A percentile compares a stretch with the other conserved stretches of the same genome.
These are phyloP conservation scores for Fusarium guadeloupense DNA, from an alignment of 2,329 filamentous ascomycete genomes.

Conservation along the genomic window DNA sequence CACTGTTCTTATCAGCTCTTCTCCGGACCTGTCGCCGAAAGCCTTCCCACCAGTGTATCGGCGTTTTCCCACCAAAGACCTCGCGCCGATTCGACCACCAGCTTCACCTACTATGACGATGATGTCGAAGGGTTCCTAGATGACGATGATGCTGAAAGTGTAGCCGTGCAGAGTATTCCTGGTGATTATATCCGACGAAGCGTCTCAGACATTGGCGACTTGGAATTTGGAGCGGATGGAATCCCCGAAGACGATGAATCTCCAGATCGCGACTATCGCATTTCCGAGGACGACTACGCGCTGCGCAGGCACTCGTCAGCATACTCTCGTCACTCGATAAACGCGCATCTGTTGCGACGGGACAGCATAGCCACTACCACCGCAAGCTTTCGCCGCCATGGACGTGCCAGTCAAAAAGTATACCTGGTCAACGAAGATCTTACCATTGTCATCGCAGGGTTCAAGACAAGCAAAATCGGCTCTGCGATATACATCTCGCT, in stretches of 20 bases:
- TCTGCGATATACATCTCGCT: conserved; percentile 74
- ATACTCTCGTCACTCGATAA: conserved; percentile 64
- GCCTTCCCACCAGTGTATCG: conserved; percentile 92
- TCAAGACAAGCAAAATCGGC: conserved; percentile 78
- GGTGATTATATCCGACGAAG: conserved; percentile 45
- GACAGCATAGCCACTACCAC: conserved; percentile 73
- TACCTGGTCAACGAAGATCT: conserved; percentile 94
- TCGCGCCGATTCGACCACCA: conserved; percentile 84
- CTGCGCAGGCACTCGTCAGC: conserved; percentile 71
- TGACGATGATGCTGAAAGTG: conserved; percentile 46
- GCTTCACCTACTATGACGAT: conserved; percentile 89
- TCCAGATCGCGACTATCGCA: conserved; percentile 53
- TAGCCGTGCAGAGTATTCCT: conserved; percentile 30
- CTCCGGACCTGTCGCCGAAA: conserved; percentile 92
- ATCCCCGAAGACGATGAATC: conserved; percentile 53
- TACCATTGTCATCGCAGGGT: conserved; percentile 92
- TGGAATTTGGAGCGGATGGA: conserved; percentile 52
- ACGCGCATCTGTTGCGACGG: conserved; percentile 73
- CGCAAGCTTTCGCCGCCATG: conserved; percentile 68
- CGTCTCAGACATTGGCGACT: conserved; percentile 52
- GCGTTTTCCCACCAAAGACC: conserved; percentile 86
- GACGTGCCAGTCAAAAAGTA: conserved; percentile 84
- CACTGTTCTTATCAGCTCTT: conserved; percentile 68
- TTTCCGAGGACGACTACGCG: conserved; percentile 56
- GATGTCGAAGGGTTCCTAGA: conserved; percentile 56